Evolutionary conservation across 441 rosid genomes (phyloP), one percentile per base, ranked within the genome.

Genomic region (Croton setiger): DNA sequence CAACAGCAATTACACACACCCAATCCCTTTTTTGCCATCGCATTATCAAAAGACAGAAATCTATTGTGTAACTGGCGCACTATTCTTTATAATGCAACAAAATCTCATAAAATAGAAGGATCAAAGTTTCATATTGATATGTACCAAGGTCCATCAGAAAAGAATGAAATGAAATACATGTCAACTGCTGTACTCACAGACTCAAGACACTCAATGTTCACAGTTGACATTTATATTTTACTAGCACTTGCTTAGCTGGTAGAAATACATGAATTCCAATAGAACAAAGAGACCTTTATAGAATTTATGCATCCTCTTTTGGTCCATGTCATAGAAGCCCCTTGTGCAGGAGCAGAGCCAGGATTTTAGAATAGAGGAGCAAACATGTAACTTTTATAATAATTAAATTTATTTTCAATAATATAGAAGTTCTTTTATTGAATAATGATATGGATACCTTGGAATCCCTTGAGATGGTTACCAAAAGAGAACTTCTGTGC

Each of bases 401-500:
- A 27, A 27, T 27, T 27, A 27, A 27, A 27, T 0, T 27, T 27
- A 27, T 27, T 27, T 27, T 27, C 31, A 27, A 27, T 27, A 27
- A 27, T 27, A 27, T 27, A 27, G n/a, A n/a, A n/a, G 31, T 27
- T 27, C 31, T 27, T 27, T 27, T 27, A 27, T 27, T 27, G 31
- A 21, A 60, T 52, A 7, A 52, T 52, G 39, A 60, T 36, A 49
- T 45, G 33, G 56, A 70, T 72, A 86, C 94, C 94, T 87, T 87
- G 54, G 89, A 89, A 73, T 85, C 95, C 35, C 48, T 81, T 36
- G 95, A 76, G 66, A 89, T 67, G 45, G 84, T 81, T 52, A 70
- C 86, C 84, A 89, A 75, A 73, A 85, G 86, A 69, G 88, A 84
- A 57, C 75, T 53, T 59, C 31, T 82, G 66, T 85, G 88, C 83